Evolutionary conservation across 352 stramenopile genomes (phyloP), one percentile per base, ranked within the genome.

Genomic region (Pseudoperonospora humuli): DNA sequence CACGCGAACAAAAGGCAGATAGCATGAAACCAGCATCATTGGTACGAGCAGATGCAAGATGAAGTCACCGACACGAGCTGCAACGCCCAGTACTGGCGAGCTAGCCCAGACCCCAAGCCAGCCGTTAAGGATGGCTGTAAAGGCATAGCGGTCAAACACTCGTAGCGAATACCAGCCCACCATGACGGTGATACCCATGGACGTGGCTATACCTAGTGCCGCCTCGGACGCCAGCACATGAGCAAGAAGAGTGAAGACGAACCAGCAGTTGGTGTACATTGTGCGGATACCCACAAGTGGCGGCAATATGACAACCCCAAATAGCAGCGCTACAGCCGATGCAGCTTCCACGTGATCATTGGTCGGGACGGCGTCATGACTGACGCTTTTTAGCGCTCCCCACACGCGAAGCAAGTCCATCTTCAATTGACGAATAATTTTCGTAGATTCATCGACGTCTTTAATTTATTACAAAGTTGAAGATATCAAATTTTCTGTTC

Each of bases 111-210:
- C 63, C 21, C 79, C 79, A 7, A 88, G 57, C 76, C 77, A 86
- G 17, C 76, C 75, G 36, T 82, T 74, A 13, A 91, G 54, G 17
- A 82, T 64, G 11, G 79, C 74, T 2, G 70, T 82, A 58, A 91
- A 91, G 3, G 75, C 76, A 32, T 68, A 75, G 26, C 79, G 74
- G 47, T 91, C 79, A 46, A 87, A 86, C 10, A 86, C 50, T n/a
- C 79, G 76, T 32, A 91, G 60, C 21, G 74, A 78, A 61, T 88
- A 89, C 79, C 79, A 91, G 9, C 76, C 75, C 38, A 87, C 75
- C 79, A 91, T 91, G 53, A 91, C 79, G 24, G 79, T 88, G 58
- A 83, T 79, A 24, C 79, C 75, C 65, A 86, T 86, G 28, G 79
- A 82, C 13, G 79, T 86, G 21, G 77, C 70, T 21, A 91, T 76